These are phyloP conservation scores for Colletotrichum orchidophilum DNA, from an alignment of 2,329 filamentous ascomycete genomes.

Conservation along the genomic window DNA sequence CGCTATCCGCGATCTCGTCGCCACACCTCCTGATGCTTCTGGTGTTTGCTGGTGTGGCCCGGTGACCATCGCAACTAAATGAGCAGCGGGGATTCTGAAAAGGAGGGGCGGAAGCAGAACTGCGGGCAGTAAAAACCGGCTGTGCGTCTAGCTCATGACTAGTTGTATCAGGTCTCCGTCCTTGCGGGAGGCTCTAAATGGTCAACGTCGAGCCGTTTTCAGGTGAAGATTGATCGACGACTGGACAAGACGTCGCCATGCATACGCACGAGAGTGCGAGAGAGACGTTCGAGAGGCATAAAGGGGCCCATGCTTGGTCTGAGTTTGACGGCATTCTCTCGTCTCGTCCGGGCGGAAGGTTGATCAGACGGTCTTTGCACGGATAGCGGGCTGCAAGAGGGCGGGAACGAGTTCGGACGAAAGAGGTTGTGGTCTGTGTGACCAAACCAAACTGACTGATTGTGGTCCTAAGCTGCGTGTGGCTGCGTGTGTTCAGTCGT, in stretches of 20 bases:
- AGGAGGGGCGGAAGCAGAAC: conserved; percentile 3
- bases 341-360: not conserved
- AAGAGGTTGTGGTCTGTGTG: conserved; percentile 1
- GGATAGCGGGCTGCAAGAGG: not conserved
- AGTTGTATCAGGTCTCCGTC: conserved; percentile 23
- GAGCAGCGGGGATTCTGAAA: not conserved
- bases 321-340: not conserved
- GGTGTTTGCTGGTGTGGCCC: not conserved
- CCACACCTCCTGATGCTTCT: not conserved
- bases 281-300: not conserved
- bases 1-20: conserved; percentile 1
- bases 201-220: not conserved
- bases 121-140: not conserved
- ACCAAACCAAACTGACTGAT: not conserved
- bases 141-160: conserved; percentile 9
- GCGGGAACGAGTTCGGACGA: conserved; percentile 8
- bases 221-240: conserved; percentile 6
- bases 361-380: conserved; percentile 18
- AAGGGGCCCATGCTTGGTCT: conserved; percentile 13
- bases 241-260: not conserved
- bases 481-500: not conserved
- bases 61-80: conserved; percentile 8
- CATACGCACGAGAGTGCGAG: not conserved
- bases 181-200: not conserved
- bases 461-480: not conserved